Base-by-base conservation (phyloP, 495 filamentous ascomycete species). In the Hypoxylon fragiforme region DNA sequence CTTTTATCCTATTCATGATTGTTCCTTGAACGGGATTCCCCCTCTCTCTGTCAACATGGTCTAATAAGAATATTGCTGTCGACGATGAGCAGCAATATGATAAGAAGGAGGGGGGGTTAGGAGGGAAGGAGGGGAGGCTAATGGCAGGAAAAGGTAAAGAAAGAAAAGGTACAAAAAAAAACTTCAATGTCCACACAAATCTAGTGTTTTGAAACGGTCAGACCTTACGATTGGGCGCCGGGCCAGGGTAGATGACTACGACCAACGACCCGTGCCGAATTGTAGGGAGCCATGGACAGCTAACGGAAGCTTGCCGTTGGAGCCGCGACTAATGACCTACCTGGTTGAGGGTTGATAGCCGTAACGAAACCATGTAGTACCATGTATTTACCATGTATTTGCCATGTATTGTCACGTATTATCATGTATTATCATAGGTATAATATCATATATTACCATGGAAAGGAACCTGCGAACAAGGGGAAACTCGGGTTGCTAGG, bases 1-100 rank as follows among this genome's bases (percentile, higher is more conserved):
- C 63, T 45, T 52, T 68, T 42, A 68, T 68, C 56, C 60, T 60
- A 45, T 68, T 62, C 66, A 68, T 28, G 9, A 28, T 68, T 50
- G 58, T 63, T 65, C 65, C 42, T 65, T 16, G 30, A 50, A n/a
- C n/a, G 43, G 39, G 47, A 36, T 13, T 45, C 39, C 43, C 48
- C 30, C 39, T 44, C 43, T 44, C 43, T 37, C 41, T 46, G 35
- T 50, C 50, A 47, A 35, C 58, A 56, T 62, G 16, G 58, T 43
- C 30, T 39, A 40, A 37, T 44, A 41, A 52, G 14, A 30, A 20
- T 38, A 24, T 42, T 18, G 14, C 11, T n/a, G 14, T 37, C 34
- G 34, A 9, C 24, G 24, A 9, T 28, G 4, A 4, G 4, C 4
- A 9, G 24, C 24, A 28, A 28, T 28, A 9, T 4, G 24, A 4